Conservation (phyloP, 805 yeast species). For the Saccharomycopsis sp. region DNA sequence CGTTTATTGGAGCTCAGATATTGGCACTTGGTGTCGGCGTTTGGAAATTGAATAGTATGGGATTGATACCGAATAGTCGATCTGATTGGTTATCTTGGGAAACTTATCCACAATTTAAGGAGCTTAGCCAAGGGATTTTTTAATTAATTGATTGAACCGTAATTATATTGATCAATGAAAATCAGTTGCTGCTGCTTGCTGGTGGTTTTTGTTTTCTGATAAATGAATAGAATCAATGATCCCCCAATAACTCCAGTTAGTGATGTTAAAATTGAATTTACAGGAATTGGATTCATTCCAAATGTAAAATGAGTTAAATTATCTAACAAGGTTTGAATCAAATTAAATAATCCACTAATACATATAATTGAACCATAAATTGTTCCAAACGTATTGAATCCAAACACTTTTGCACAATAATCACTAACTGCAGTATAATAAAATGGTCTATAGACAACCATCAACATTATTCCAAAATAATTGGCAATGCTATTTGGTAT, state of each 20-base stretch:
- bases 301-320: constrained; percentile 59
- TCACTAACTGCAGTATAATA: constrained; percentile 91
- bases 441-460: constrained; percentile 85
- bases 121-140: constrained; percentile 6
- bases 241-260: constrained; percentile 49
- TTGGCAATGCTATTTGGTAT: constrained; percentile 45
- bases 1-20: constrained; percentile 41
- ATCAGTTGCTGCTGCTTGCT: too few relatives aligned
- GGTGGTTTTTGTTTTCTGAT: constrained; percentile 2
- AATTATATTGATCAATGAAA: too few relatives aligned
- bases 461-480: constrained; percentile 56
- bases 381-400: constrained; percentile 86
- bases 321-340: constrained; percentile 66
- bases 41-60: constrained; percentile 83
- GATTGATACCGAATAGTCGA: constrained; percentile 75
- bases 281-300: constrained; percentile 72
- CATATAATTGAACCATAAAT: constrained; percentile 84
- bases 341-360: constrained; percentile 73
- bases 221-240: constrained; percentile 37
- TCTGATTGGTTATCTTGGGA: constrained; percentile 96
- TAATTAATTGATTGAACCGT: neutral
- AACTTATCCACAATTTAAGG: constrained; percentile 19
- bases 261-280: constrained; percentile 49
- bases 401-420: constrained; percentile 87
- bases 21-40: constrained; percentile 66